A percentile compares a stretch with the other conserved stretches of the same genome.
These are phyloP conservation scores for Rhodotorula sp. DNA, from an alignment of 1,284 basidiomycete genomes.

Conservation along the genomic window DNA sequence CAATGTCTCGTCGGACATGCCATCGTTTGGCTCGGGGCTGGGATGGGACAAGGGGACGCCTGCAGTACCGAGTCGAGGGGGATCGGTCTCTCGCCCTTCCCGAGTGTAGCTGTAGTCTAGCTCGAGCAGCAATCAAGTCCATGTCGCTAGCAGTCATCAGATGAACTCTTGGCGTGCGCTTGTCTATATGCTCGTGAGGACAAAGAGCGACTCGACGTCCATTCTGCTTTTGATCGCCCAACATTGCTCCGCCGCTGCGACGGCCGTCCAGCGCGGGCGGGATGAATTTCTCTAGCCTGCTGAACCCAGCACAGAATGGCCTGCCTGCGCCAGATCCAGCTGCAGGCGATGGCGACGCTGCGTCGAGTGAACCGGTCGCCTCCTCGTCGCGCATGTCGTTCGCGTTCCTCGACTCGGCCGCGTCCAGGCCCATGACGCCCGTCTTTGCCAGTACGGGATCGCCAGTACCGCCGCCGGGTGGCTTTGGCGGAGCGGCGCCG, in stretches of 20 bases:
- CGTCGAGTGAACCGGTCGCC: background rate
- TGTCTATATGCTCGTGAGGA: too few species aligned
- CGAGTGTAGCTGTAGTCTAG: too few species aligned
- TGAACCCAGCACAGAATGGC: background rate
- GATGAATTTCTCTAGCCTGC: slow-evolving; percentile 1
- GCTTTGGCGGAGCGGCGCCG: background rate
- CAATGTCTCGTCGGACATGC: slow-evolving; percentile 37
- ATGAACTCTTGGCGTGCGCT: too few species aligned
- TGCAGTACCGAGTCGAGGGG: too few species aligned
- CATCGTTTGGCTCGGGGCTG: background rate
- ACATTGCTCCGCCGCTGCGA: background rate
- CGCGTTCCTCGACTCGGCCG: slow-evolving; percentile 14
- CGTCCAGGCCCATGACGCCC: slow-evolving; percentile 5
- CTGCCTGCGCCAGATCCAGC: background rate
- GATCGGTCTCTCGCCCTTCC: too few species aligned
- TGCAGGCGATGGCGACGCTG: background rate
- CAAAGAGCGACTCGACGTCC: too few species aligned
- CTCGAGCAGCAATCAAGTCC: too few species aligned
- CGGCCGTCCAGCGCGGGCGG: background rate
- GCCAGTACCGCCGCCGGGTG: background rate
- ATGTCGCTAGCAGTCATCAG: too few species aligned
- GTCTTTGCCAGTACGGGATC: background rate
- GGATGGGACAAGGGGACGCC: too few species aligned
- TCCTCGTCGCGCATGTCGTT: slow-evolving; percentile 6
- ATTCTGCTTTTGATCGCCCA: too few species aligned